A percentile compares a stretch with the other conserved stretches of the same genome.
Conservation (phyloP, 352 stramenopile species). For the Globisporangium polare region DNA sequence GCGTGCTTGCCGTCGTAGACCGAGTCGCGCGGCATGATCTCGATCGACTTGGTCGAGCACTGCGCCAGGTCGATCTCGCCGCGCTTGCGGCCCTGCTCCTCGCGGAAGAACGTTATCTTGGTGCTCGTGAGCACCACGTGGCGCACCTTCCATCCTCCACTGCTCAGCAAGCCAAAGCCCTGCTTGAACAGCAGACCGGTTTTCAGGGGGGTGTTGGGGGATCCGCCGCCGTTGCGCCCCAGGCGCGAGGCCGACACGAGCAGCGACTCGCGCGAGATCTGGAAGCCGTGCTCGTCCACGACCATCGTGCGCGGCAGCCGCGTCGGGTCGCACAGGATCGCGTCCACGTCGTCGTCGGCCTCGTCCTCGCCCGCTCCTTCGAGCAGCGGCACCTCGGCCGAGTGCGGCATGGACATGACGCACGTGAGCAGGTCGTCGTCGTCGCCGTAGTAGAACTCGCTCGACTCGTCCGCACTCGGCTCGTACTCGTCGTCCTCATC, state of each 20-base stretch:
- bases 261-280: slow-evolving; percentile 45
- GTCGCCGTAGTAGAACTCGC: slow-evolving; percentile 15
- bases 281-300: slow-evolving; percentile 66
- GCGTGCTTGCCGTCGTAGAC: slow-evolving; percentile 68
- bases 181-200: slow-evolving; percentile 73
- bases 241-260: slow-evolving; percentile 40
- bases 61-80: slow-evolving; percentile 72
- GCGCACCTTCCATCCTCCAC: slow-evolving; percentile 75
- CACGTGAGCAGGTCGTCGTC: slow-evolving; percentile 19
- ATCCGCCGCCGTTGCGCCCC: slow-evolving; percentile 12
- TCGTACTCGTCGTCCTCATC: neutral
- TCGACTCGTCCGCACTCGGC: slow-evolving; percentile 4
- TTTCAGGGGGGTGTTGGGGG: slow-evolving; percentile 47
- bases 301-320: slow-evolving; percentile 55
- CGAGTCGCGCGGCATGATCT: slow-evolving; percentile 82
- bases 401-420: slow-evolving; percentile 35
- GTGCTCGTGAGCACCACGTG: slow-evolving; percentile 60
- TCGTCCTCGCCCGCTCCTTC: slow-evolving; percentile 42
- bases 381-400: slow-evolving; percentile 37
- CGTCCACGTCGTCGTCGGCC: slow-evolving; percentile 49
- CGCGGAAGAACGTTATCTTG: slow-evolving; percentile 69
- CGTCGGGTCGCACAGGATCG: slow-evolving; percentile 53
- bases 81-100: slow-evolving; percentile 63
- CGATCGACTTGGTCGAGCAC: slow-evolving; percentile 58
- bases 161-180: slow-evolving; percentile 45